Evolutionary conservation across 2,329 filamentous ascomycete species (phyloP), one percentile per base, ranked within the genome.

Genomic region (Graphiopsis chlorocephala): DNA sequence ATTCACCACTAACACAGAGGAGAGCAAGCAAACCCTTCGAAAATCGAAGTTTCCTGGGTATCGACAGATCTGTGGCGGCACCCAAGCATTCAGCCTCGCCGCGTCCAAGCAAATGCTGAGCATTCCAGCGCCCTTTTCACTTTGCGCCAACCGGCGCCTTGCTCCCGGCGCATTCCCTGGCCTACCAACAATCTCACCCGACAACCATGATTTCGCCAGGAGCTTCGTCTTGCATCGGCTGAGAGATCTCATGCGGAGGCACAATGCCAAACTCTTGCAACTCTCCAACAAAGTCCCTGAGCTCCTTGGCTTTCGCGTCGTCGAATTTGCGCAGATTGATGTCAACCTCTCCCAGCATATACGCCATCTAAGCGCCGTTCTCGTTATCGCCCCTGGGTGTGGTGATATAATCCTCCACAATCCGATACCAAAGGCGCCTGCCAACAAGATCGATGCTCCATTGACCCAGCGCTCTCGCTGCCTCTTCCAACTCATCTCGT

Each of bases 371-470:
- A 25, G 29, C 45, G 12, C 20, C 42, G 15, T 52, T 29, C 28
- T 61, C 58, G 20, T 33, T 50, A 5, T 38, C 45, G 12, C 17
- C n/a, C 28, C 45, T 52, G 17, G 45, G 28, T 15, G 58, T 28
- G 6, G 45, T 50, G 10, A 25, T 15, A 28, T 52, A 25, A 1
- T 10, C 11, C 8, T 35, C 58, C 6, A 61, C 45, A 28, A 28
- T 52, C 26, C 15, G 38, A 17, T 61, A 45, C 58, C 58, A 61
- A 4, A 14, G 15, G 11, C 48, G 26, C 15, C 48, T 50, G n/a
- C 58, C 58, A 7, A 61, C 58, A 28, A 61, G n/a, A n/a, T 61
- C 14, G 14, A 61, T 47, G 58, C 58, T 61, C 58, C 58, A 61
- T 14, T 52, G 58, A 14, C 58, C 42, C 2, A 61, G 58, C 14